A percentile compares a stretch with the other conserved stretches of the same genome.
Conservation (phyloP, 1,139 yeast species). For the Pichia sp. region DNA sequence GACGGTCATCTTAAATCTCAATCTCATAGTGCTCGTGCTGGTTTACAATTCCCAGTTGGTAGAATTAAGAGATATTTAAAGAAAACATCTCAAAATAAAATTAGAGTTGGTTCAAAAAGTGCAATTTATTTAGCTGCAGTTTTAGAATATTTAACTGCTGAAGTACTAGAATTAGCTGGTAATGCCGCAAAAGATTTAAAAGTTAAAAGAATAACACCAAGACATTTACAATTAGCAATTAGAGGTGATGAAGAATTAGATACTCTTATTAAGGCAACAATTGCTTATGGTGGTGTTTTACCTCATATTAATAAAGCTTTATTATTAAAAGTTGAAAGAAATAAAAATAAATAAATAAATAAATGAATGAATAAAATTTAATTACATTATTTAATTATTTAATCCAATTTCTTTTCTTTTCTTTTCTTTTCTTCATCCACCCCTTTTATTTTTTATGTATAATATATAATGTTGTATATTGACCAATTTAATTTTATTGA, state of each 20-base stretch:
- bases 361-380: not conserved
- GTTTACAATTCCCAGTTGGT: conserved; percentile 97
- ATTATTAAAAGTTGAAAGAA: conserved; percentile 77
- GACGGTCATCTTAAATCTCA: conserved; percentile 60
- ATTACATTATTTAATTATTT: not conserved
- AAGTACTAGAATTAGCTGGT: conserved; percentile 96
- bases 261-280: conserved; percentile 92
- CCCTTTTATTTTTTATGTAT: conserved; percentile 8
- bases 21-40: conserved; percentile 96
- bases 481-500: not conserved
- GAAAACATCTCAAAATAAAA: conserved; percentile 84
- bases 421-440: not conserved
- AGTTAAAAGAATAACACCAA: conserved; percentile 97
- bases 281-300: conserved; percentile 98
- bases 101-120: conserved; percentile 88
- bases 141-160: conserved; percentile 93
- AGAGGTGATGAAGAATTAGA: conserved; percentile 97
- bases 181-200: conserved; percentile 98
- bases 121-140: conserved; percentile 85
- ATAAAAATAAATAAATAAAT: conserved; percentile 42
- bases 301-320: conserved; percentile 96
- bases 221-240: conserved; percentile 97
- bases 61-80: conserved; percentile 95
- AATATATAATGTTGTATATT: conserved; percentile 12
- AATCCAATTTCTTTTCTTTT: not conserved